Evolutionary conservation across 176 grass and related monocot genomes (phyloP), one percentile per base, ranked within the genome.

Genomic region (Cenchrus americanus): DNA sequence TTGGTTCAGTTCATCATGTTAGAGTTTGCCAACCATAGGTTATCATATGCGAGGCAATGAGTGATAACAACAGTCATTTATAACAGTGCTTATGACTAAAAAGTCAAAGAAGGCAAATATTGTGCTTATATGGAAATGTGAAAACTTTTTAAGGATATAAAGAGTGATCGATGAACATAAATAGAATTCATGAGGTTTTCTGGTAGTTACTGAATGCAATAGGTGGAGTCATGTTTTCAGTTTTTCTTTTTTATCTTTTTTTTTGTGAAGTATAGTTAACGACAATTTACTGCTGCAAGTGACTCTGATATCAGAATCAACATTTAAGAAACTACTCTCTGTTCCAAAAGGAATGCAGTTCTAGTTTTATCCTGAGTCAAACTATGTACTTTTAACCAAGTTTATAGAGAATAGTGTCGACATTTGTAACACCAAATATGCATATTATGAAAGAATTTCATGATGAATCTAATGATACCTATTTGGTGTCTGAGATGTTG

Each of bases 1-100:
- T 51, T 80, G 23, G 57, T 78, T 71, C 47, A 78, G 22, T 57
- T 65, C 40, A 58, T 78, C 73, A 61, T 73, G 57, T 77, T 88
- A 82, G 40, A 84, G 12, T 57, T 57, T 88, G 14, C 48, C 37
- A 88, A 9, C 6, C 3, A 18, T 13, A 41, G 5, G 21, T 64
- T 77, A 71, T 22, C 19, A 5, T 2, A 68, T 68, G 78, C 10
- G 54, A 43, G 32, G 12, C 48, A 26, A 57, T 18, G 40, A 54
- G 14, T 69, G 22, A 14, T 59, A 57, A 68, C 30, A 84, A 6
- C 62, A 76, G 72, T 10, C 49, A 58, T 77, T 46, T 47, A 77
- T 59, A 77, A 8, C 15, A 32, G 15, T 37, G 75, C 8, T 70
- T 78, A 68, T 48, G 43, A 47, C 41, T 49, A n/a, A 46, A 61